Base-by-base conservation (phyloP, 2,329 filamentous ascomycete genomes). In the Epichloe hybrida region DNA sequence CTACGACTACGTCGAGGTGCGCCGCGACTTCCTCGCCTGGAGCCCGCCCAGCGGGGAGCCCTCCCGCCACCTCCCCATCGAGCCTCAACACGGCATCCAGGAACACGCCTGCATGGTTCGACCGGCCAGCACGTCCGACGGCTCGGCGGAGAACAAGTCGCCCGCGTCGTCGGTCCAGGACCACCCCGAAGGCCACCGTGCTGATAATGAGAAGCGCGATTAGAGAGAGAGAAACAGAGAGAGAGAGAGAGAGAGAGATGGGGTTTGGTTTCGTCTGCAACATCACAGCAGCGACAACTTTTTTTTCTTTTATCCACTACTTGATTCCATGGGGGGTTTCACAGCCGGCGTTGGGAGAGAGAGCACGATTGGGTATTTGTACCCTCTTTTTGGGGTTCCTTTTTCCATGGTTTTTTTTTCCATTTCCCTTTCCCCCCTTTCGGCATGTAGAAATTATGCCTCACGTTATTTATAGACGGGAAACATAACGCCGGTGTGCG, bases 1-100 rank as follows among this genome's bases (percentile, higher is more conserved):
- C 12, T 91, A 91, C 73, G 87, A 93, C 66, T 93, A 91, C 66
- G 87, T 93, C 57, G 87, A 93, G 75, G 86, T 91, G 53, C 84
- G 87, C 63, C 81, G 87, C 61, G 87, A 93, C 69, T 93, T 90
- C 74, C 79, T 93, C 39, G 87, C 87, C 53, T 93, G 87, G 87
- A 90, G 85, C 34, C 87, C 87, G 1, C 81, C 84, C 36, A 83
- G 83, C 62, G 74, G 72, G 54, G 80, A 86, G 58, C 75, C 47
- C 67, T 74, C 52, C 71, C 76, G 55, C 9, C 79, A 81, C 54
- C 73, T 77, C 60, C 69, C 75, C 35, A 66, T 84, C 49, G 65
- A 65, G 58, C 83, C 86, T 15, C 80, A 85, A 62, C 84, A 89
- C 64, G 86, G 84, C 53, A 86, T 88, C 57, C 73, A 74, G 53